Evolutionary conservation across 306 rosid species (phyloP), one percentile per base, ranked within the genome.

Genomic region (Castanospermum australe): DNA sequence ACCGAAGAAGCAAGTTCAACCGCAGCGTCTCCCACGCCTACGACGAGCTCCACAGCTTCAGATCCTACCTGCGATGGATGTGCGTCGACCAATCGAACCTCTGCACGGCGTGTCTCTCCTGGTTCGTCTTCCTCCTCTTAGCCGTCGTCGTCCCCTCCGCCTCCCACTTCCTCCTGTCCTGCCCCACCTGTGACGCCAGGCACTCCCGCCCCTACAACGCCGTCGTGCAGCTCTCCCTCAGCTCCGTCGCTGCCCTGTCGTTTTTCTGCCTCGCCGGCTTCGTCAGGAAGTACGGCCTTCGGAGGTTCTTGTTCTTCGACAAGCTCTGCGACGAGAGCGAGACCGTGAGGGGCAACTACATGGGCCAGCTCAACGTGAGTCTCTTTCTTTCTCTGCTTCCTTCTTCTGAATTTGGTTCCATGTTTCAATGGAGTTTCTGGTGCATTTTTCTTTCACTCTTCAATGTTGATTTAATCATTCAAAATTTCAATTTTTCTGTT

Each of bases 291-390:
- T 95, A 79, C 4, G 96, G 99, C 0, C 86, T 95, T 0, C 76
- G 94, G 10, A 84, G 93, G 67, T 95, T 93, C 80, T 75, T 95
- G 82, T 95, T 95, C 90, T 84, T 93, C 13, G 96, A 90, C 42
- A 91, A 89, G 87, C 98, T 91, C 4, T 89, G 90, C 59, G 85
- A 95, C 13, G 98, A 93, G 24, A 95, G 99, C 86, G 97, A 93
- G 64, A 81, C 82, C 1, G 93, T 93, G 3, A 72, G 98, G 28
- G 60, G 3, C 22, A 89, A 92, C 15, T 95, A 95, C 78, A 92
- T 93, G 14, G 82, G 56, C 0, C 91, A 92, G 39, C 90, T 95
- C 76, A 82, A 92, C 67, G 99, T 93, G 25, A 77, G 98, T 81
- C 5, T 62, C 6, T 6, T 6, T 36, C 5, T 20, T 2, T 59